Conservation (phyloP, 805 yeast genomes). For the Myxozyma vanderwaltii region DNA sequence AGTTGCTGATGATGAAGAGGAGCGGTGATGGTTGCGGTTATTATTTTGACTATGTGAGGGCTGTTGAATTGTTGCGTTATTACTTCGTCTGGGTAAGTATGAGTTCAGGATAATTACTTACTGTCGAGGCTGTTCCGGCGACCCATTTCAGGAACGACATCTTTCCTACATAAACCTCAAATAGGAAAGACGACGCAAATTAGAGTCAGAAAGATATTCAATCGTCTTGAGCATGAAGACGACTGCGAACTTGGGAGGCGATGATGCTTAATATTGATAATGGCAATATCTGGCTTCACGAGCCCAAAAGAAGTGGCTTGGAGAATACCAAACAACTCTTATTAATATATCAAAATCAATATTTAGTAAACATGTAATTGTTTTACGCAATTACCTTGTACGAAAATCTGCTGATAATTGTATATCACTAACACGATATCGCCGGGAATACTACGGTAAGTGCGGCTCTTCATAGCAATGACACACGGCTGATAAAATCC, state of each 20-base stretch:
- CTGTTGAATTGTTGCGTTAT: background rate
- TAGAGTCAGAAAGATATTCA: background rate
- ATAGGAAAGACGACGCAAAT: background rate
- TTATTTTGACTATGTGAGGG: background rate
- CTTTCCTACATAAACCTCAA: background rate
- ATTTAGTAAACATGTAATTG: too few relatives aligned
- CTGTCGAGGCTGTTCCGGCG: background rate
- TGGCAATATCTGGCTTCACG: too few relatives aligned
- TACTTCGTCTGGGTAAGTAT: background rate
- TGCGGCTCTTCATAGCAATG: background rate
- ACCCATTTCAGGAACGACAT: constrained; percentile 14
- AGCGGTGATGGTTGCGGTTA: too few relatives aligned
- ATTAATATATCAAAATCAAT: too few relatives aligned
- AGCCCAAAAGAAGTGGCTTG: too few relatives aligned
- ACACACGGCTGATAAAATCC: too few relatives aligned
- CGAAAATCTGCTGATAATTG: too few relatives aligned
- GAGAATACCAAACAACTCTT: too few relatives aligned
- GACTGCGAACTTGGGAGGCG: background rate
- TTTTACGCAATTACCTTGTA: too few relatives aligned
- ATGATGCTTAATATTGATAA: too few relatives aligned
- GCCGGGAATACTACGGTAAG: background rate
- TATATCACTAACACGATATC: background rate
- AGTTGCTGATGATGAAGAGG: background rate
- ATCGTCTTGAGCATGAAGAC: background rate
- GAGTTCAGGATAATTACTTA: background rate